These are phyloP conservation scores for Ceratocystis papillata DNA, from an alignment of 2,329 filamentous ascomycete genomes.

Conservation along the genomic window DNA sequence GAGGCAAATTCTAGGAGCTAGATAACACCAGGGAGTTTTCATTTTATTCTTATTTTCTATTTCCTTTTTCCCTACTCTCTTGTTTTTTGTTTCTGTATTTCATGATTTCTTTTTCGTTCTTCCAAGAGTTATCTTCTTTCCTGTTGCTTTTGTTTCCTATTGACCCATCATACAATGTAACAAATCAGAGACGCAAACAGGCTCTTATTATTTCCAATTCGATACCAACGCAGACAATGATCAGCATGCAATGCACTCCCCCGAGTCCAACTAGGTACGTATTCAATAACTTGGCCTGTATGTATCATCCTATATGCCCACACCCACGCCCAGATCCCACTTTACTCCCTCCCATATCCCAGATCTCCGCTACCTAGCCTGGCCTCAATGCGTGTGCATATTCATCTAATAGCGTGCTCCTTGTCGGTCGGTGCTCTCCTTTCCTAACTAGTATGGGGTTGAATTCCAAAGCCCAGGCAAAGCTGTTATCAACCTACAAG, in stretches of 20 bases:
- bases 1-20: not conserved
- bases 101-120: not conserved
- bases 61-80: not conserved
- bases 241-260: conserved; percentile 2
- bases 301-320: not conserved
- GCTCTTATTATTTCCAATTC: not conserved
- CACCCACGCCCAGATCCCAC: not conserved
- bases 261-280: not conserved
- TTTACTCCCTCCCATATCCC: not conserved
- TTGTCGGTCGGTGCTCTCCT: not conserved
- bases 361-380: not conserved
- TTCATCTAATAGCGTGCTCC: not conserved
- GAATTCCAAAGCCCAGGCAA: not conserved
- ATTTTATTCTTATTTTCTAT: not conserved
- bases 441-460: not conserved
- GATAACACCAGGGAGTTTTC: not conserved
- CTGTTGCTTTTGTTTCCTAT: too few relatives aligned
- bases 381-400: not conserved
- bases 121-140: too few relatives aligned
- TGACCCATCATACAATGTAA: not conserved
- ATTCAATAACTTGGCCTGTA: not conserved
- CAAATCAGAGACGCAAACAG: conserved; percentile 13
- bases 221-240: not conserved
- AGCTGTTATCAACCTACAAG: not conserved
- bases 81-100: not conserved